Base-by-base conservation (phyloP, 352 stramenopile species). In the Phytophthora uliginosa region DNA sequence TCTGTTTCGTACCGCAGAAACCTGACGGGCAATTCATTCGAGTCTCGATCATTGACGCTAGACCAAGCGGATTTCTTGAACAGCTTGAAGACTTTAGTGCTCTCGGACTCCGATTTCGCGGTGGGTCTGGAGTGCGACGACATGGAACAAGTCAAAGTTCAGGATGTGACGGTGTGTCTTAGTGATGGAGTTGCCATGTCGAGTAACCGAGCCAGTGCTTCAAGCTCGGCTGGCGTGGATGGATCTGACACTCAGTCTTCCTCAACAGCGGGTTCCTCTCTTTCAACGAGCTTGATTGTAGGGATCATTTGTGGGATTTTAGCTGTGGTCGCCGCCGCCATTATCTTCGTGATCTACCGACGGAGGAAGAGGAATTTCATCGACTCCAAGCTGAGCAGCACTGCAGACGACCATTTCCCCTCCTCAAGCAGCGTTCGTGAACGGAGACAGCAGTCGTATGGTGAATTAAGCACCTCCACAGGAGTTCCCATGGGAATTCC, bases 1-100 rank as follows among this genome's bases (percentile, higher is more conserved):
- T 52, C 28, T 9, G 22, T 61, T 55, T 51, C 4, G 24, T 58
- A n/a, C 57, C 40, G 3, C 20, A 77, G 71, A 26, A 70, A 77
- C 8, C 51, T 92, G 6, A 64, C 66, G 0, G 51, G 63, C 15
- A 92, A 92, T 59, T 76, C 85, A 15, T 71, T 81, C 56, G 28
- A 63, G 26, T 58, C 47, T 24, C 60, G 62, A 34, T 54, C 59
- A 20, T 90, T 90, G 62, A 85, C 80, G 5, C 68, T 59, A 12
- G 59, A 76, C 71, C 45, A 72, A 65, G 53, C 58, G 77, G 45
- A 86, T 50, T 70, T 75, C 65, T 40, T 76, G 42, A 45, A 66
- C 79, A 65, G 60, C 66, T 38, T 75, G 28, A 26, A 86, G 71
- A 67, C 66, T 69, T 24, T 71, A 38, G 15, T 76, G 60, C 56